Evolutionary conservation across 306 rosid genomes (phyloP).

Genomic region (Styphnolobium japonicum): DNA sequence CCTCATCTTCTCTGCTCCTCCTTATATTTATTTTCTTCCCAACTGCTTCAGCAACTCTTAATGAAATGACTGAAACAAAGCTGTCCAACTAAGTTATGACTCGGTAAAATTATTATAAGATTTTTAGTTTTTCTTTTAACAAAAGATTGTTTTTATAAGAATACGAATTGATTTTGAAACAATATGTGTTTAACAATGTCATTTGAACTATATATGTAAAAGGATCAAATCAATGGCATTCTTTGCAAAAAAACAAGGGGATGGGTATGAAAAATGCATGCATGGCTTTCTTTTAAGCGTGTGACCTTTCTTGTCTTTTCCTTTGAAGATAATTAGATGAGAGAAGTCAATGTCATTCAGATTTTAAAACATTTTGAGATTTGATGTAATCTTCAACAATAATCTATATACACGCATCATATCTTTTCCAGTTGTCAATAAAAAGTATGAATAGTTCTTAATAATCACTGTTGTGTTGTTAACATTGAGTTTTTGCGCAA

Average conservation of each 20-base stretch:
- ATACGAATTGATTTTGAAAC: too few relatives aligned
- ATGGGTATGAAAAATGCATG: not conserved
- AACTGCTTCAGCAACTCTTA: not conserved
- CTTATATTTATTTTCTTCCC: not conserved
- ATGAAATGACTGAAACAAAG: too few relatives aligned
- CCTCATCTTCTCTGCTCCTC: not conserved
- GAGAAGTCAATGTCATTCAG: not conserved
- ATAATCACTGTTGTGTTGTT: not conserved
- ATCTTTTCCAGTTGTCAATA: not conserved
- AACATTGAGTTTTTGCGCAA: not conserved
- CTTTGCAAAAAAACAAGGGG: not conserved
- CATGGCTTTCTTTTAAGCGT: not conserved
- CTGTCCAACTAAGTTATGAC: too few relatives aligned
- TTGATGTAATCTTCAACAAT: not conserved
- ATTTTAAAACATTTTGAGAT: not conserved
- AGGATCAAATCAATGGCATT: too few relatives aligned
- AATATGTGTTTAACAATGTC: too few relatives aligned
- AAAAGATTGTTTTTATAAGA: not conserved
- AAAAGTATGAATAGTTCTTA: not conserved
- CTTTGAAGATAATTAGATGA: not conserved
- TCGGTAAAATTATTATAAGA: too few relatives aligned
- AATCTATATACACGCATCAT: not conserved
- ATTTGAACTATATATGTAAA: too few relatives aligned
- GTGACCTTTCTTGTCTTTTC: not conserved
- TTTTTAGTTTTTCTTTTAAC: too few relatives aligned